A percentile compares a stretch with the other conserved stretches of the same genome.
Evolutionary conservation across 2,329 filamentous ascomycete species (phyloP).

Genomic region (Aspergillus udagawae): DNA sequence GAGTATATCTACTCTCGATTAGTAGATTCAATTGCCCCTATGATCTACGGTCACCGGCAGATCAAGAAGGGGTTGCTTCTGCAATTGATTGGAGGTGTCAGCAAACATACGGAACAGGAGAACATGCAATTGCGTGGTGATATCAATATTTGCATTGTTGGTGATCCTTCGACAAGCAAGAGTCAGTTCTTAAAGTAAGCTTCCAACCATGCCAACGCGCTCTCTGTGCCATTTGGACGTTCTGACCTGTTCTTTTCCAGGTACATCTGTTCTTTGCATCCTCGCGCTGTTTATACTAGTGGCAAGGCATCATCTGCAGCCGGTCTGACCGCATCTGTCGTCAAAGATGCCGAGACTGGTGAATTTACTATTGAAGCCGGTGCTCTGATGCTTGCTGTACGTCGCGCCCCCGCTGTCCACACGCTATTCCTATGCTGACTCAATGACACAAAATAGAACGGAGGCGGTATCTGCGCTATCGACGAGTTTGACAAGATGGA

Average conservation of each 20-base stretch:
- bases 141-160: constrained; percentile 98
- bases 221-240: background rate
- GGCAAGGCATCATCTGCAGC: constrained; percentile 96
- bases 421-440: constrained; percentile 2
- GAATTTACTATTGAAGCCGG: constrained; percentile 98
- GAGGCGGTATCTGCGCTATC: constrained; percentile 96
- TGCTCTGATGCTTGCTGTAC: constrained; percentile 85
- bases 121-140: constrained; percentile 95
- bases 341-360: constrained; percentile 97
- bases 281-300: constrained; percentile 93
- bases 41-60: constrained; percentile 94
- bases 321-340: constrained; percentile 92
- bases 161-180: constrained; percentile 94
- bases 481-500: constrained; percentile 99
- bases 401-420: constrained; percentile 9
- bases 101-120: constrained; percentile 78
- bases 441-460: constrained; percentile 33
- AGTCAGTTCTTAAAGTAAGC: constrained; percentile 86
- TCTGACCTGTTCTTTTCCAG: constrained; percentile 20
- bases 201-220: too few species aligned
- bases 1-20: constrained; percentile 92
- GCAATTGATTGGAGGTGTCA: constrained; percentile 93
- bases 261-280: constrained; percentile 95
- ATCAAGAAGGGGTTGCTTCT: constrained; percentile 96
- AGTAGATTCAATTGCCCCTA: constrained; percentile 90